phyloP scores from a whole-genome alignment of 805 yeast genomes.

The Helenozyma baotianmanensis region DNA sequence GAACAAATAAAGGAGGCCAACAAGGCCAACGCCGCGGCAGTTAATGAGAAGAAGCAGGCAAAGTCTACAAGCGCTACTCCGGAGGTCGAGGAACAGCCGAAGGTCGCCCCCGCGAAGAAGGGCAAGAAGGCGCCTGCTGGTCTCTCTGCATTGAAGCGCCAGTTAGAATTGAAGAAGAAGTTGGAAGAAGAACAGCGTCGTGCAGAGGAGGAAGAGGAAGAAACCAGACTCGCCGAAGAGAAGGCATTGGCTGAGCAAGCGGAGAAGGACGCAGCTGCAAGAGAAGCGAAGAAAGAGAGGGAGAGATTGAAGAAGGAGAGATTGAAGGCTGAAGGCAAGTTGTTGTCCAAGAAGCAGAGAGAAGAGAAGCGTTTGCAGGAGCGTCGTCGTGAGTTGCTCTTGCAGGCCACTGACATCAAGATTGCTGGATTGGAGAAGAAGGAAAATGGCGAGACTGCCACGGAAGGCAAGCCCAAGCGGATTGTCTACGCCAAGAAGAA shows the following conservation, averaged over 20 bases:
- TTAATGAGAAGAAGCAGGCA: constrained; percentile 18
- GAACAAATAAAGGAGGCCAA: constrained; percentile 50
- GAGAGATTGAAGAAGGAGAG: constrained; percentile 85
- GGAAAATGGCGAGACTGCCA: constrained; percentile 12
- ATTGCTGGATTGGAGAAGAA: constrained; percentile 65
- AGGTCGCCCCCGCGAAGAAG: constrained; percentile 40
- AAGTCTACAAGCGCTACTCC: constrained; percentile 22
- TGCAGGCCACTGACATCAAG: constrained; percentile 65
- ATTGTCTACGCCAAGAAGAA: constrained; percentile 71
- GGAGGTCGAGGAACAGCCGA: constrained; percentile 33
- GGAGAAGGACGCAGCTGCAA: constrained; percentile 55
- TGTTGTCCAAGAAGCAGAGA: constrained; percentile 88
- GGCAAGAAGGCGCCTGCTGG: constrained; percentile 86
- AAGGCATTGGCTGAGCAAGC: constrained; percentile 55
- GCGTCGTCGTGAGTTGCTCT: constrained; percentile 81
- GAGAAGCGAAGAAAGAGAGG: constrained; percentile 72
- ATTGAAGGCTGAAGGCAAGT: constrained; percentile 93
- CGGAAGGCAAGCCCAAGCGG: constrained; percentile 51
- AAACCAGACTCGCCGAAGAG: constrained; percentile 47
- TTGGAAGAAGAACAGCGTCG: constrained; percentile 78
- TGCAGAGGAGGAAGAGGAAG: constrained; percentile 64
- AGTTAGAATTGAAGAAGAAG: constrained; percentile 83
- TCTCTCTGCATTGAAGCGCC: constrained; percentile 85
- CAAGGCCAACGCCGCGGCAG: constrained; percentile 41
- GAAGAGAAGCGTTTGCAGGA: constrained; percentile 84